Base-by-base conservation (phyloP, 1,284 basidiomycete genomes). In the Rhodotorula sp. region DNA sequence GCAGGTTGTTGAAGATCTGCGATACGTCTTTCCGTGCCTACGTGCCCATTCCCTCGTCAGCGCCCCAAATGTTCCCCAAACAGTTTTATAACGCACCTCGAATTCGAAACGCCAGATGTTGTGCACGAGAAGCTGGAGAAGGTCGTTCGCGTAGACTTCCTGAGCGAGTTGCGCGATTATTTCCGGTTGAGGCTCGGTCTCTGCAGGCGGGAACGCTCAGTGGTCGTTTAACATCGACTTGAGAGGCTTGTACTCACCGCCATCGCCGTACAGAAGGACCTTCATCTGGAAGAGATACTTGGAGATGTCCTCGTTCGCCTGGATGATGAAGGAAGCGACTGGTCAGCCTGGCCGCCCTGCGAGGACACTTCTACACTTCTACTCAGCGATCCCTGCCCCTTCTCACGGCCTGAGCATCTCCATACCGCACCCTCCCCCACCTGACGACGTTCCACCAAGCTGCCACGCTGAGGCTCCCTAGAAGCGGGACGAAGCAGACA, bases 1-100 rank as follows among this genome's bases (percentile, higher is more conserved):
- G 84, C n/a, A 99, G 87, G 75, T 90, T 90, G 81, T 91, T 95
- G 85, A 96, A 98, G 77, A 99, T 95, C 81, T 94, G 92, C 0
- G 94, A 91, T 40, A 95, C 92, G 77, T 99, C 96, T 82, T 99
- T 99, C 60, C 83, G 81, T 9, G 85, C 83, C 83, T 83, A 65
- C 47, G n/a, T n/a, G n/a, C n/a, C n/a, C n/a, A n/a, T n/a, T n/a
- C n/a, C n/a, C n/a, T n/a, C n/a, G n/a, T n/a, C n/a, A n/a, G n/a
- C n/a, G n/a, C n/a, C n/a, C n/a, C n/a, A n/a, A n/a, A n/a, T n/a
- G n/a, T n/a, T n/a, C n/a, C n/a, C n/a, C n/a, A n/a, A n/a, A n/a
- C n/a, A n/a, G n/a, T n/a, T n/a, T n/a, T n/a, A n/a, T n/a, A n/a
- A 31, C 71, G 28, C 44, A 91, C 88, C 82, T 99, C 96, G 78